Conservation (phyloP, 306 rosid species). For the Sesbania bispinosa region DNA sequence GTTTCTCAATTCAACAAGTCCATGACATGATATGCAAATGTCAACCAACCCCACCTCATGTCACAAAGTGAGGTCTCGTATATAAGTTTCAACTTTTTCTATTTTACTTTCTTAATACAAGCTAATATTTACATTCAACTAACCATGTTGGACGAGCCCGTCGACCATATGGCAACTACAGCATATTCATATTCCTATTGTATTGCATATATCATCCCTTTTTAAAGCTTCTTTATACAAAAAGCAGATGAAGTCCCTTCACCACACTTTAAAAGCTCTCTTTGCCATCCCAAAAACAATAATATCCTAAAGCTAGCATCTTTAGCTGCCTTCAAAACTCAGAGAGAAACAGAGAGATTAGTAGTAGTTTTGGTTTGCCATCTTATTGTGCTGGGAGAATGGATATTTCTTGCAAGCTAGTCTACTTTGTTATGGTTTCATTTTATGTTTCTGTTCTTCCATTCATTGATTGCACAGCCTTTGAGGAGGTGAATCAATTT, state of each 20-base stretch:
- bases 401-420: conserved; percentile 32
- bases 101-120: background rate
- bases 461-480: conserved; percentile 48
- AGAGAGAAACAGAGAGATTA: conserved; percentile 14
- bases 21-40: conserved; percentile 18
- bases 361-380: background rate
- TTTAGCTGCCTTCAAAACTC: conserved; percentile 28
- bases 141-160: too few species aligned
- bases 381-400: conserved; percentile 41
- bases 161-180: background rate
- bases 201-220: conserved; percentile 10
- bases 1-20: conserved; percentile 13
- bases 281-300: conserved; percentile 35
- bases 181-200: conserved; percentile 20
- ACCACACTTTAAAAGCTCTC: conserved; percentile 36
- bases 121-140: conserved; percentile 30
- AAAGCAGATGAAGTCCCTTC: conserved; percentile 27
- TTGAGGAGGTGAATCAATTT: conserved; percentile 37
- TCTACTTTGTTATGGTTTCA: conserved; percentile 28
- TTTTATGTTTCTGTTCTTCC: conserved; percentile 48
- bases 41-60: conserved; percentile 44
- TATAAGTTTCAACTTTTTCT: conserved; percentile 8
- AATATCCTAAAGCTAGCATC: conserved; percentile 36
- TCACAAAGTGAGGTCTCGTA: conserved; percentile 16
- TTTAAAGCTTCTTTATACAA: conserved; percentile 24